Conservation (phyloP, 805 yeast genomes). For the Ogataea salicorniae region DNA sequence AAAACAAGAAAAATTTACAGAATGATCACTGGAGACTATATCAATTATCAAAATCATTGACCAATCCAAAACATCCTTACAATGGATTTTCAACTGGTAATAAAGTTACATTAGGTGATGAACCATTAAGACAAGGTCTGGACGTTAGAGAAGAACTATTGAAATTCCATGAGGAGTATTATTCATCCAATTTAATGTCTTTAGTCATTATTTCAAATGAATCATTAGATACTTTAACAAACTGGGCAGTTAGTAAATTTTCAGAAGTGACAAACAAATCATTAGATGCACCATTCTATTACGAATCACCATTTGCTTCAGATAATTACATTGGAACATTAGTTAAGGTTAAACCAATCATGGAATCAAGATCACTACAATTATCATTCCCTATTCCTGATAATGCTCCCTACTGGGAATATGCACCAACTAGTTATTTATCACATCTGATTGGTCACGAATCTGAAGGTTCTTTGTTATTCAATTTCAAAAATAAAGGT, state of each 20-base stretch:
- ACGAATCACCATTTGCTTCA: constrained; percentile 42
- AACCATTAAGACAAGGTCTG: constrained; percentile 53
- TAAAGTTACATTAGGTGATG: constrained; percentile 60
- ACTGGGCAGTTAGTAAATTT: constrained; percentile 67
- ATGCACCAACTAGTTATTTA: constrained; percentile 63
- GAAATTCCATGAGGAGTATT: constrained; percentile 63
- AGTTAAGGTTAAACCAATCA: constrained; percentile 72
- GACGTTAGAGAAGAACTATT: constrained; percentile 80
- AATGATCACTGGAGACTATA: constrained; percentile 84
- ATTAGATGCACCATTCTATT: constrained; percentile 40
- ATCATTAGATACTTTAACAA: constrained; percentile 60
- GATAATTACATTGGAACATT: constrained; percentile 45
- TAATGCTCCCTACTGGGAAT: constrained; percentile 58
- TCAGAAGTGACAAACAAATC: constrained; percentile 52
- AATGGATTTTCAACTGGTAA: constrained; percentile 91
- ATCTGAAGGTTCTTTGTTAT: constrained; percentile 77
- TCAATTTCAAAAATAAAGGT: constrained; percentile 61
- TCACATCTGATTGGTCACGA: constrained; percentile 92
- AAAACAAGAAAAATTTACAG: constrained; percentile 90
- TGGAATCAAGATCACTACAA: constrained; percentile 66
- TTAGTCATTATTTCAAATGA: constrained; percentile 82
- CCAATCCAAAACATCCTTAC: constrained; percentile 77
- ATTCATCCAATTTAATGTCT: constrained; percentile 87
- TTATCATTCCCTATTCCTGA: constrained; percentile 74
- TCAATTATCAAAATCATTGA: constrained; percentile 72